These are phyloP conservation scores for Xylaria sp. DNA, from an alignment of 2,329 filamentous ascomycete species.

Conservation along the genomic window DNA sequence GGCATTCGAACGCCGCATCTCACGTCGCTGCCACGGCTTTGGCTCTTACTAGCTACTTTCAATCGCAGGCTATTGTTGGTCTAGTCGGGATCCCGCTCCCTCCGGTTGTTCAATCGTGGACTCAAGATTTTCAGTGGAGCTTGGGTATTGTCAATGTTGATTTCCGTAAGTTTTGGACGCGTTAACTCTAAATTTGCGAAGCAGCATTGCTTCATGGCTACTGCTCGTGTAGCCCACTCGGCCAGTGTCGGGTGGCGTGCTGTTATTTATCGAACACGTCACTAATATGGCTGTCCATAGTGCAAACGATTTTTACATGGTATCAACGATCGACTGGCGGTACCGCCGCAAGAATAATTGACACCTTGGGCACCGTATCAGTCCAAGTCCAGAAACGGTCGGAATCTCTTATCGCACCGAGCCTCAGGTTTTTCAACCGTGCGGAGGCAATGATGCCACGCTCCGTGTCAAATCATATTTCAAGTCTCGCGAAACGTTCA, in stretches of 20 bases:
- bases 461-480: conserved; percentile 48
- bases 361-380: conserved; percentile 77
- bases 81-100: conserved; percentile 84
- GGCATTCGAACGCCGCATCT: conserved; percentile 92
- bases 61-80: conserved; percentile 90
- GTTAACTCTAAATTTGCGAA: not conserved
- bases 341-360: conserved; percentile 80
- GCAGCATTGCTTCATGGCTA: not conserved
- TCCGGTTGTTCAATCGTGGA: conserved; percentile 91
- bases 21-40: conserved; percentile 94
- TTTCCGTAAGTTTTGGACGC: conserved; percentile 60
- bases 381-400: conserved; percentile 81
- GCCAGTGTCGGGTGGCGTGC: not conserved
- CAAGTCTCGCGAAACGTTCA: conserved; percentile 61
- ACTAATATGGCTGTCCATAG: conserved; percentile 45
- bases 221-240: not conserved
- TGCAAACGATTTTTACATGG: conserved; percentile 92
- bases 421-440: conserved; percentile 63
- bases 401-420: conserved; percentile 49
- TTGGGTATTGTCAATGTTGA: conserved; percentile 91
- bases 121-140: conserved; percentile 97
- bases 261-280: not conserved
- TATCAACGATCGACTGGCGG: conserved; percentile 95
- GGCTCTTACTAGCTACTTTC: conserved; percentile 95
- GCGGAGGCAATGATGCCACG: conserved; percentile 62